These are phyloP conservation scores for Alternaria brassicicola DNA, from an alignment of 2,329 filamentous ascomycete species.

Conservation along the genomic window DNA sequence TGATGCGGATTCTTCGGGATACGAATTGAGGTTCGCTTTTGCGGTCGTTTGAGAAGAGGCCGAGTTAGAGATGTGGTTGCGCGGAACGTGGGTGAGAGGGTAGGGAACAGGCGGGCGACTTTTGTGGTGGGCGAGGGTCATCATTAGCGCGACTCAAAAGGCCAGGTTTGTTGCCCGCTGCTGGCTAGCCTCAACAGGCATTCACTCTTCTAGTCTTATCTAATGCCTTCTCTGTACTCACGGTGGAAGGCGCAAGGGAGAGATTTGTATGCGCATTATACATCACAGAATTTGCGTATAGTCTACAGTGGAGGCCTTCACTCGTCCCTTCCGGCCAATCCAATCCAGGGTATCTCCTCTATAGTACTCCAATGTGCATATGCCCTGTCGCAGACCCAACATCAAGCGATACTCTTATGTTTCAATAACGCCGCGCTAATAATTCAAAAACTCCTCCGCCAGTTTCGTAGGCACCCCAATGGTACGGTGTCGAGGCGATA, in stretches of 20 bases:
- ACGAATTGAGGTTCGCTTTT: not conserved
- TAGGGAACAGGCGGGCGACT: constrained; percentile 16
- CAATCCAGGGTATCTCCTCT: constrained; percentile 34
- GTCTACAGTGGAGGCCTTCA: not conserved
- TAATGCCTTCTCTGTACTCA: constrained; percentile 38
- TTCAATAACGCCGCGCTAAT: constrained; percentile 35
- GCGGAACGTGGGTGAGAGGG: constrained; percentile 20
- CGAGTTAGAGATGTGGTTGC: constrained; percentile 14
- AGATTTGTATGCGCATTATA: not conserved
- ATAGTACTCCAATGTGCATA: constrained; percentile 13
- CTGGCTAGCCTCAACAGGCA: constrained; percentile 27
- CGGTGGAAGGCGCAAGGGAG: not conserved
- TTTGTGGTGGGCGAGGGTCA: constrained; percentile 32
- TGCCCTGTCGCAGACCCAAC: not conserved
- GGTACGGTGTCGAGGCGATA: not conserved
- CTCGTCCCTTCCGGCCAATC: not conserved
- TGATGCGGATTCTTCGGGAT: not conserved
- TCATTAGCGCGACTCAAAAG: constrained; percentile 29
- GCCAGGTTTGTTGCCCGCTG: constrained; percentile 34
- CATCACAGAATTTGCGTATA: not conserved
- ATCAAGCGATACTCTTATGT: constrained; percentile 8
- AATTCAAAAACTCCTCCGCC: constrained; percentile 10
- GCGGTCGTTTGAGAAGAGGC: not conserved
- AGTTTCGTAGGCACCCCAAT: not conserved
- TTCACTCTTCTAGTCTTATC: constrained; percentile 32